phyloP scores from a whole-genome alignment of 2,329 filamentous ascomycete genomes.

The Aureobasidium namibiae region DNA sequence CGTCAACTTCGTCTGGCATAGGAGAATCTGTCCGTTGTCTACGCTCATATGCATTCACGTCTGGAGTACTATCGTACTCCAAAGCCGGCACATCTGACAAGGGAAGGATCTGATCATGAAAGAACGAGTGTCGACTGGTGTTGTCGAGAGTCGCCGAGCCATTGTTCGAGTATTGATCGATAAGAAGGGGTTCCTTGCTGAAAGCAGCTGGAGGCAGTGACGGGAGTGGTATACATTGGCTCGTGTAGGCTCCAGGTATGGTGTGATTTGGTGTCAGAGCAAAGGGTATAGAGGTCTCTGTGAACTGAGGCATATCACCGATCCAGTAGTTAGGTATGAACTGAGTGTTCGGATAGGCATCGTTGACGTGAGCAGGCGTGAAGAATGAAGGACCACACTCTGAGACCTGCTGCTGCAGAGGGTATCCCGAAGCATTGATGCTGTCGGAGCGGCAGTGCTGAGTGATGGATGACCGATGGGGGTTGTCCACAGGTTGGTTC shows the following conservation, averaged over 20 bases:
- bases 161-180: not conserved
- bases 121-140: not conserved
- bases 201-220: constrained; percentile 4
- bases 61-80: constrained; percentile 1
- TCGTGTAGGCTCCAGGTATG: not conserved
- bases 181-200: not conserved
- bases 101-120: not conserved
- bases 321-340: not conserved
- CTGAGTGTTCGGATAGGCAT: not conserved
- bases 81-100: not conserved
- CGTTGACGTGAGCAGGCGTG: not conserved
- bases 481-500: not conserved
- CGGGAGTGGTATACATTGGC: not conserved
- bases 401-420: not conserved
- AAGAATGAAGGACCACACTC: not conserved
- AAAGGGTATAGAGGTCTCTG: not conserved
- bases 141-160: not conserved
- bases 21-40: constrained; percentile 7
- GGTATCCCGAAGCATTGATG: not conserved
- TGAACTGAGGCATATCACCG: not conserved
- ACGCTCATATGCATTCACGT: not conserved
- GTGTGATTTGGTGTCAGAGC: not conserved
- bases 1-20: not conserved
- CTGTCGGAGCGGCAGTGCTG: not conserved
- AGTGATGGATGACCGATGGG: not conserved